phyloP scores from a whole-genome alignment of 1,139 yeast species.

The Candida pseudocylindracea region DNA sequence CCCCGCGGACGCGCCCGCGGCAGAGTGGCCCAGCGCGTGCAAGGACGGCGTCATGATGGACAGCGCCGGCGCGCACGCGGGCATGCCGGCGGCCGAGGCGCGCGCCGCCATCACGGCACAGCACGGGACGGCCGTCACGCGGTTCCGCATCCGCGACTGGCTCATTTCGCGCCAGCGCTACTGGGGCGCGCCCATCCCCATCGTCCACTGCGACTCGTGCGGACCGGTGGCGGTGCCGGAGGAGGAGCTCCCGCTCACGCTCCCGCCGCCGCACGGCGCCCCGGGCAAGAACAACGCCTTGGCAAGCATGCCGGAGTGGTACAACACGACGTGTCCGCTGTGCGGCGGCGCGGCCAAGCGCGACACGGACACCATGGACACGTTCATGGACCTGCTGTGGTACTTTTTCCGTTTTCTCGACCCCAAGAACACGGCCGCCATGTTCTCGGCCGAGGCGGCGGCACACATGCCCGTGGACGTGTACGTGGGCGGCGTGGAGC shows the following conservation, averaged over 20 bases:
- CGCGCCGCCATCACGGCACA: slow-evolving; percentile 17
- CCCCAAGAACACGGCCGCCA: slow-evolving; percentile 28
- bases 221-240: slow-evolving; percentile 88
- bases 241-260: slow-evolving; percentile 52
- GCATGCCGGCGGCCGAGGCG: slow-evolving; percentile 28
- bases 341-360: slow-evolving; percentile 61
- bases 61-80: slow-evolving; percentile 25
- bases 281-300: slow-evolving; percentile 51
- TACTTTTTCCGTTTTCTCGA: slow-evolving; percentile 75
- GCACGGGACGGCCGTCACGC: slow-evolving; percentile 25
- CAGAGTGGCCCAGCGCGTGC: too few relatives aligned
- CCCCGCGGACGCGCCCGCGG: too few relatives aligned
- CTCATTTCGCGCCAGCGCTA: slow-evolving; percentile 80
- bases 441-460: slow-evolving; percentile 33
- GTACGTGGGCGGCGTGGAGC: slow-evolving; percentile 90
- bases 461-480: slow-evolving; percentile 62
- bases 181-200: slow-evolving; percentile 98
- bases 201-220: slow-evolving; percentile 64
- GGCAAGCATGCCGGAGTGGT: slow-evolving; percentile 44
- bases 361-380: slow-evolving; percentile 97
- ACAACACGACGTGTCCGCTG: slow-evolving; percentile 55
- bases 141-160: slow-evolving; percentile 74
- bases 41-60: not conserved
- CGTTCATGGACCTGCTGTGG: slow-evolving; percentile 97
- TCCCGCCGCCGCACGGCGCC: slow-evolving; percentile 26